Evolutionary conservation across 495 filamentous ascomycete genomes (phyloP), one percentile per base, ranked within the genome.

Genomic region (Talaromyces thailandensis): DNA sequence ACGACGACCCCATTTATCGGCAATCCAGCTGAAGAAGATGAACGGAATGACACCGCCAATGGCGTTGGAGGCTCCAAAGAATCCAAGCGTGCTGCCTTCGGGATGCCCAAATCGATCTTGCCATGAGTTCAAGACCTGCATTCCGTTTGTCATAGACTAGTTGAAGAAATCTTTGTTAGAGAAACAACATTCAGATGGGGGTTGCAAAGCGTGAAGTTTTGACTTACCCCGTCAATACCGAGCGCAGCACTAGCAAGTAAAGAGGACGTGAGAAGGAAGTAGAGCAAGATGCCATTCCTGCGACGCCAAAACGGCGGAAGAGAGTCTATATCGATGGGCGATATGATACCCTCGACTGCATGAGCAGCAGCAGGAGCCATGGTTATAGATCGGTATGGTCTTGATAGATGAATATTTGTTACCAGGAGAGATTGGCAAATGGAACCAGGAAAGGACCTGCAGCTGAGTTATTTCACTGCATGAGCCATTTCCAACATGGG

Each of bases 61-160:
- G 69, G 84, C 84, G 73, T 87, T 86, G 66, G 88, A 81, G 29
- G 84, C 82, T 57, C 80, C 82, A 32, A 88, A 81, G 40, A 88
- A 78, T 69, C 85, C 85, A 32, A 85, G 79, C 63, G 72, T 72
- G 4, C 78, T 72, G 9, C 81, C 82, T 37, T 72, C 56, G 1
- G 86, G 85, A 64, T 83, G 63, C 25, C 72, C 63, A 60, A 75
- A 73, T 35, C 67, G 71, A 35, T 65, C 63, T 52, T 66, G 64
- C 69, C 70, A 75, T 31, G 67, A 67, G 7, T 70, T 51, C 52
- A 75, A 59, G 37, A 69, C 68, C 28, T 71, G 71, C 62, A 75
- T 69, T 58, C 71, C 69, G 53, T 75, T 75, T 43, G 72, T 70
- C 72, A 75, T 70, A 18, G 60, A 69, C 67, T 69, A 63, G 7